phyloP scores from a whole-genome alignment of 1,139 yeast genomes.

The Suhomyces choctaworum region DNA sequence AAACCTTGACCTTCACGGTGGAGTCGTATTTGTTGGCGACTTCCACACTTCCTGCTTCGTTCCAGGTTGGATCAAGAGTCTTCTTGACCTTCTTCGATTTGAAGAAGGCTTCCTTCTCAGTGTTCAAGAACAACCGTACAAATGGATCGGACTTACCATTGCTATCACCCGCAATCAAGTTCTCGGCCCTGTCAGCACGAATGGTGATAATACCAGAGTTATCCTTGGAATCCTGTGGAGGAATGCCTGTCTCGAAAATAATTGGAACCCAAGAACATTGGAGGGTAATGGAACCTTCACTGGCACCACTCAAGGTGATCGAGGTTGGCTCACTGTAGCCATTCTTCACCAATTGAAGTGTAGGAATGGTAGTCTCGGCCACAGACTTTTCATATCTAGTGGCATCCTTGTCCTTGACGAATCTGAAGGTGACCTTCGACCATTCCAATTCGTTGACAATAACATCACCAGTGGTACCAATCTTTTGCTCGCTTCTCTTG shows the following conservation, averaged over 20 bases:
- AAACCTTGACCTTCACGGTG: constrained; percentile 55
- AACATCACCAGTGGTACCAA: constrained; percentile 70
- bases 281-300: constrained; percentile 53
- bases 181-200: constrained; percentile 63
- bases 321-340: constrained; percentile 61
- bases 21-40: constrained; percentile 65
- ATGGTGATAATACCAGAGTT: constrained; percentile 76
- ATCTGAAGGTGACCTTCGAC: constrained; percentile 64
- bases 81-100: constrained; percentile 82
- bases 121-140: constrained; percentile 64
- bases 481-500: constrained; percentile 37
- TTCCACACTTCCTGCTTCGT: constrained; percentile 57
- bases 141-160: constrained; percentile 95
- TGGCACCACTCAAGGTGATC: constrained; percentile 50
- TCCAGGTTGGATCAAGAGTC: constrained; percentile 87
- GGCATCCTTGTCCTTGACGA: constrained; percentile 53
- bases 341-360: constrained; percentile 63
- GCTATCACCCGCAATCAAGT: constrained; percentile 78
- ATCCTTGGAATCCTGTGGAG: constrained; percentile 71
- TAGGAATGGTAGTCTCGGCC: constrained; percentile 67
- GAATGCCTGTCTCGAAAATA: constrained; percentile 56
- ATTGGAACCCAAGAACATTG: constrained; percentile 80
- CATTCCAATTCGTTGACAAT: constrained; percentile 73
- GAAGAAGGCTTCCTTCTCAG: constrained; percentile 54
- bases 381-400: constrained; percentile 58